phyloP scores from a whole-genome alignment of 1,284 basidiomycete genomes.

The Austroboletus sp. region DNA sequence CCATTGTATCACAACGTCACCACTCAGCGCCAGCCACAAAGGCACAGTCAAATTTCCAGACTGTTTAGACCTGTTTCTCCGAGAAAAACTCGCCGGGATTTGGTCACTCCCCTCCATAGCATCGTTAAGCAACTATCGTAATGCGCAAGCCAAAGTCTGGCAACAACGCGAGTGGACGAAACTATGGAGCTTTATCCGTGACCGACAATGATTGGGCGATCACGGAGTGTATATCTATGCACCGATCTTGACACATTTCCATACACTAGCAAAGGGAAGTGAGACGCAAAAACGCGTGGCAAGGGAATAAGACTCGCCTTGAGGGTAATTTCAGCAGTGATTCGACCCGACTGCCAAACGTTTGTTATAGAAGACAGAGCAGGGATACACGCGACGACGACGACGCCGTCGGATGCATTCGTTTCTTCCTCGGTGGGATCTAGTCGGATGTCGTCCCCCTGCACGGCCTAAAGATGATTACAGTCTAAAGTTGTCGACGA shows the following conservation, averaged over 20 bases:
- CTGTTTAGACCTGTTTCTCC: background rate
- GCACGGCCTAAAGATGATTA: conserved; percentile 39
- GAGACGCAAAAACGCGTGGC: background rate
- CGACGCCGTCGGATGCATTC: conserved; percentile 46
- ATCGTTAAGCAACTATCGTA: too few species aligned
- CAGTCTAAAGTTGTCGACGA: background rate
- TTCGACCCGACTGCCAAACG: conserved; percentile 70
- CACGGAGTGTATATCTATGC: conserved; percentile 66
- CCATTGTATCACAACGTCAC: too few species aligned
- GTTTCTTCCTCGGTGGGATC: conserved; percentile 77
- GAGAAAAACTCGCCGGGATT: conserved; percentile 7
- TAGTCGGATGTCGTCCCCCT: conserved; percentile 55
- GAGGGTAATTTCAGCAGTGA: conserved; percentile 45
- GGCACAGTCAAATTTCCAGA: background rate
- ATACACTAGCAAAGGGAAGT: conserved; percentile 46
- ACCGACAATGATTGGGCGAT: conserved; percentile 59
- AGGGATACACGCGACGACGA: conserved; percentile 80
- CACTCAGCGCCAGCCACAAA: background rate
- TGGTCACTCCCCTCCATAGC: too few species aligned
- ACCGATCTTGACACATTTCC: conserved; percentile 59
- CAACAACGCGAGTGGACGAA: background rate
- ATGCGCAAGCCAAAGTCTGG: too few species aligned
- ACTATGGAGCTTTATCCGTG: conserved; percentile 13
- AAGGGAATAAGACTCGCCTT: conserved; percentile 40
- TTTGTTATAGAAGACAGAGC: conserved; percentile 83